phyloP scores from a whole-genome alignment of 805 yeast genomes.

The Candida khao-thaluensis region DNA sequence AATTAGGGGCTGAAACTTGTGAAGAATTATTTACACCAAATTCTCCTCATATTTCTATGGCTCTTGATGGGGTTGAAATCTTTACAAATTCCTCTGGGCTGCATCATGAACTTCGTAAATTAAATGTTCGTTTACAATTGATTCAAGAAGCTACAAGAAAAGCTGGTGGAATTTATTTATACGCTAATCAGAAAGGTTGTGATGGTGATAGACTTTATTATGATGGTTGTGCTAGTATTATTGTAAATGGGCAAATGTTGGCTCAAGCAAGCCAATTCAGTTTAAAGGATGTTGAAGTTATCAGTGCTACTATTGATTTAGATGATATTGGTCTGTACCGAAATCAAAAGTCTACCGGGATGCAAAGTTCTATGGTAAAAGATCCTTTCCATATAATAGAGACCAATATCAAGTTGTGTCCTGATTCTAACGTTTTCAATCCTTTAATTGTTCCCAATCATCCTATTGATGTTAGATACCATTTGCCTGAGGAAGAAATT shows the following conservation, averaged over 20 bases:
- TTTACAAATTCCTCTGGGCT: conserved; percentile 94
- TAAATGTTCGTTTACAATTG: conserved; percentile 78
- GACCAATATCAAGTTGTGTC: conserved; percentile 67
- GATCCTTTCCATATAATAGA: conserved; percentile 55
- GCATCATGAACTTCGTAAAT: conserved; percentile 93
- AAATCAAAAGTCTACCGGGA: conserved; percentile 69
- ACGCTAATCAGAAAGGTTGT: conserved; percentile 95
- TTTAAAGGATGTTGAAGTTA: conserved; percentile 87
- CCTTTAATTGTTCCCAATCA: conserved; percentile 59
- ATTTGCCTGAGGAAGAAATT: conserved; percentile 90
- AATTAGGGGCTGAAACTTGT: conserved; percentile 96
- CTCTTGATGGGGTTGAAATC: conserved; percentile 96
- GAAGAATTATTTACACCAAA: conserved; percentile 97
- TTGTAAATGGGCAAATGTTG: conserved; percentile 85
- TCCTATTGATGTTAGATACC: conserved; percentile 54
- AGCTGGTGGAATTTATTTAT: conserved; percentile 94
- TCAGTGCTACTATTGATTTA: conserved; percentile 91
- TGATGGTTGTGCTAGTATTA: conserved; percentile 95
- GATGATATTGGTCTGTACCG: conserved; percentile 88
- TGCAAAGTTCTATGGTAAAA: conserved; percentile 54
- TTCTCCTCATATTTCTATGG: conserved; percentile 89
- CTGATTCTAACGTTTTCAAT: conserved; percentile 56
- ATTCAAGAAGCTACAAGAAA: conserved; percentile 91
- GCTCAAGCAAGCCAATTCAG: conserved; percentile 95
- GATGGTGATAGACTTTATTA: conserved; percentile 97